These are phyloP conservation scores for Fallopia convolvulus DNA, from an alignment of 148 eudicot genomes.

Conservation along the genomic window DNA sequence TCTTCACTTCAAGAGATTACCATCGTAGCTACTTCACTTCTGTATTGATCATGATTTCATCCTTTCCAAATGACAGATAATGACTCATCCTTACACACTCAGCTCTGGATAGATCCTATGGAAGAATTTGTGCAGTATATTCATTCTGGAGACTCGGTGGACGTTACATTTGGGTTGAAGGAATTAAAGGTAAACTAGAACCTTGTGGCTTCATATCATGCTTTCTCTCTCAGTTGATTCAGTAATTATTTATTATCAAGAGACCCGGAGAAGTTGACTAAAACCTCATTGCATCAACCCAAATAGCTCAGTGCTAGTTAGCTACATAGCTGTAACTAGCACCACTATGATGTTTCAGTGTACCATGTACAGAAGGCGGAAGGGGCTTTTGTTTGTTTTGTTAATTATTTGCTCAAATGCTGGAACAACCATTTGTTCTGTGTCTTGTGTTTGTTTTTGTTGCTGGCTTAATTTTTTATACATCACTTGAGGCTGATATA, in stretches of 20 bases:
- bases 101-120: slow-evolving; percentile 94
- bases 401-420: not conserved
- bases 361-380: not conserved
- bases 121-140: slow-evolving; percentile 90
- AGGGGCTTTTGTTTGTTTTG: not conserved
- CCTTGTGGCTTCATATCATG: slow-evolving; percentile 7
- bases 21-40: slow-evolving; percentile 39
- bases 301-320: not conserved
- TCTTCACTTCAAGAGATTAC: slow-evolving; percentile 97
- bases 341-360: not conserved
- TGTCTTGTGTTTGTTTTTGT: not conserved
- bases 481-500: not conserved
- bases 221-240: not conserved
- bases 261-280: not conserved
- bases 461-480: not conserved
- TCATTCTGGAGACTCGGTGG: slow-evolving; percentile 85
- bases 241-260: not conserved
- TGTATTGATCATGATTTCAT: not conserved
- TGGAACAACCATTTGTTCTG: not conserved
- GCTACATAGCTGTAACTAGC: not conserved
- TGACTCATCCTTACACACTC: slow-evolving; percentile 87
- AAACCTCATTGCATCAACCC: not conserved
- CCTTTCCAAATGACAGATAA: slow-evolving; percentile 43
- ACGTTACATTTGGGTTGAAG: slow-evolving; percentile 86
- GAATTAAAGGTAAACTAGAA: slow-evolving; percentile 56